Base-by-base conservation (phyloP, 768 basidiomycete genomes). In the Kockovaella imperatae region DNA sequence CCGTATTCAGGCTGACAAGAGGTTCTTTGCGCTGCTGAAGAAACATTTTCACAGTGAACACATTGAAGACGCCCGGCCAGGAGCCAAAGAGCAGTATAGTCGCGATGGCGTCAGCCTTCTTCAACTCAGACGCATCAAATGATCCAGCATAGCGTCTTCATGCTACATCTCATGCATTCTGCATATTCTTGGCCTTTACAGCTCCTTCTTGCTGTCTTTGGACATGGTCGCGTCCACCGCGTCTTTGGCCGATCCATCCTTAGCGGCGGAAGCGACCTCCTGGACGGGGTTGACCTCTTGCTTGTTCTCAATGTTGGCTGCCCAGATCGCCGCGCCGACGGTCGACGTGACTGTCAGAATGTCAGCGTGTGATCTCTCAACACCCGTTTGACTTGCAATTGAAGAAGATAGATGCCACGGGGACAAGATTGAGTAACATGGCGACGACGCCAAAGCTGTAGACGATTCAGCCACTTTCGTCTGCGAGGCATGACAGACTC, bases 11-110 rank as follows among this genome's bases (percentile, higher is more conserved):
- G 89, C 87, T 0, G 89, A 93, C 67, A 87, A 81, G 62, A 80
- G 84, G 1, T 91, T 93, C 72, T 93, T 93, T 67, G 65, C 74
- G 0, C 68, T 89, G 59, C 74, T 91, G 50, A 86, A 78, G 67
- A 89, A 84, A 59, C 74, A 79, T 44, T 91, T 91, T 66, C 75
- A 68, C 4, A 87, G 53, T 3, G 45, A 44, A 2, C 30, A 35
- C 1, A 60, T 71, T 0, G 59, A 61, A 2, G 67, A 71, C 40
- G 69, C 68, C 42, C 49, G 51, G 29, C 54, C 56, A 1, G 67
- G 67, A 11, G 63, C 63, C 51, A 54, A 40, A 47, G 69, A 68
- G 45, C 42, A 31, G 39, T 71, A 71, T 46, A 53, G 42, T 18
- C 35, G 65, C 17, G 61, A 71, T 41, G 67, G 69, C 4, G 58